Evolutionary conservation across 805 yeast species (phyloP).

Genomic region (Sugiyamaella americana): DNA sequence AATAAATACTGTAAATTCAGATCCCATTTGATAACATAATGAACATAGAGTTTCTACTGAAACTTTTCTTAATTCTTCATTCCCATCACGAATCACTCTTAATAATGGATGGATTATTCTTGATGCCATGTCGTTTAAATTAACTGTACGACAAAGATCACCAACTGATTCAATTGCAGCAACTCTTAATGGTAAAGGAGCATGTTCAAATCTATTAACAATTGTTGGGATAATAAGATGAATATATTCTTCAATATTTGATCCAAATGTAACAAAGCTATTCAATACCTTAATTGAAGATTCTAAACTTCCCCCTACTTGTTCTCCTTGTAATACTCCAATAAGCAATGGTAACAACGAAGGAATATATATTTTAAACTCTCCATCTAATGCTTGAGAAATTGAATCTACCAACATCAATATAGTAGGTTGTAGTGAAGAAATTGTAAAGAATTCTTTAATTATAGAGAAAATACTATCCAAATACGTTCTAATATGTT

Average conservation of each 20-base stretch:
- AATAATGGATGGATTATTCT: conserved; percentile 82
- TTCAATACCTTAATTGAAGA: conserved; percentile 69
- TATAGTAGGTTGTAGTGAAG: conserved; percentile 69
- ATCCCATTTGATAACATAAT: conserved; percentile 70
- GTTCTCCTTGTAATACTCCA: conserved; percentile 63
- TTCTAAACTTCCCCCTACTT: conserved; percentile 35
- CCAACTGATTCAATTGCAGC: conserved; percentile 82
- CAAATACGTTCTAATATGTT: conserved; percentile 80
- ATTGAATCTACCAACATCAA: conserved; percentile 76
- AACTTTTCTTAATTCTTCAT: conserved; percentile 56
- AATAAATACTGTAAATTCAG: conserved; percentile 77
- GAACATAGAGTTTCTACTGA: conserved; percentile 73
- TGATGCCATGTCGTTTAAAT: conserved; percentile 81
- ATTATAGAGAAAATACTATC: conserved; percentile 68
- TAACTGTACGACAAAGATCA: conserved; percentile 63
- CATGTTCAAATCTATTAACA: conserved; percentile 71
- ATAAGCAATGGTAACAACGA: conserved; percentile 69
- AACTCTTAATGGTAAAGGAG: conserved; percentile 51
- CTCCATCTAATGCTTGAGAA: conserved; percentile 83
- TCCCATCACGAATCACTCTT: conserved; percentile 47
- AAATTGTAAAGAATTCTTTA: conserved; percentile 60
- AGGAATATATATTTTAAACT: conserved; percentile 79
- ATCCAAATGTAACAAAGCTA: conserved; percentile 80
- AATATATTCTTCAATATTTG: conserved; percentile 80
- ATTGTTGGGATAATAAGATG: conserved; percentile 84